Percentiles rank a stretch among this genome's conserved stretches.
Conservation (phyloP, 257 asterid species). For the Solanum rostratum region DNA sequence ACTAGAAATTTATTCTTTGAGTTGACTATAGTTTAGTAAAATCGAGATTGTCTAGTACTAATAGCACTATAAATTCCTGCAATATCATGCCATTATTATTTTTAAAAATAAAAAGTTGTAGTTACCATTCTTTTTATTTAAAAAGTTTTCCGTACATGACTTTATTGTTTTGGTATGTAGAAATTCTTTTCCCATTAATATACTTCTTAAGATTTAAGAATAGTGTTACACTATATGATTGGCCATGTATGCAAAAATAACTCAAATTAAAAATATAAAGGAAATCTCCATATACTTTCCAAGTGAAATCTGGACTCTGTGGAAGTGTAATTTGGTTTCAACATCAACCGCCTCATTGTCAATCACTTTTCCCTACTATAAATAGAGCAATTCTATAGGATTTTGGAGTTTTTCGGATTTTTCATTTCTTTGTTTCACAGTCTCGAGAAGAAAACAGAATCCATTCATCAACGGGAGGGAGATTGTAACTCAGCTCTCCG, state of each 20-base stretch:
- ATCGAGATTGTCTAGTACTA: too few relatives aligned
- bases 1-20: too few relatives aligned
- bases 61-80: too few relatives aligned
- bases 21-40: too few relatives aligned
- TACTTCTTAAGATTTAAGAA: too few relatives aligned
- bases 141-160: background rate
- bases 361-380: background rate
- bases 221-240: background rate
- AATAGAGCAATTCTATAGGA: background rate
- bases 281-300: background rate
- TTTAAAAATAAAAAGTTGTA: too few relatives aligned
- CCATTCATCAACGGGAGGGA: background rate
- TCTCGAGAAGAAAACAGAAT: background rate
- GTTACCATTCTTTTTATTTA: too few relatives aligned
- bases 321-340: background rate
- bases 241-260: background rate
- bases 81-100: too few relatives aligned
- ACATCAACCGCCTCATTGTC: background rate
- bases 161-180: background rate
- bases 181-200: background rate
- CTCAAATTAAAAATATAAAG: background rate
- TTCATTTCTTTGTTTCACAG: background rate
- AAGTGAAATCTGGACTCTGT: background rate
- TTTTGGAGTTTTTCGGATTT: background rate
- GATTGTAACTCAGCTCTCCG: background rate